A percentile compares a stretch with the other conserved stretches of the same genome.
phyloP scores from a whole-genome alignment of 352 stramenopile genomes.

The Phytophthora quininea region DNA sequence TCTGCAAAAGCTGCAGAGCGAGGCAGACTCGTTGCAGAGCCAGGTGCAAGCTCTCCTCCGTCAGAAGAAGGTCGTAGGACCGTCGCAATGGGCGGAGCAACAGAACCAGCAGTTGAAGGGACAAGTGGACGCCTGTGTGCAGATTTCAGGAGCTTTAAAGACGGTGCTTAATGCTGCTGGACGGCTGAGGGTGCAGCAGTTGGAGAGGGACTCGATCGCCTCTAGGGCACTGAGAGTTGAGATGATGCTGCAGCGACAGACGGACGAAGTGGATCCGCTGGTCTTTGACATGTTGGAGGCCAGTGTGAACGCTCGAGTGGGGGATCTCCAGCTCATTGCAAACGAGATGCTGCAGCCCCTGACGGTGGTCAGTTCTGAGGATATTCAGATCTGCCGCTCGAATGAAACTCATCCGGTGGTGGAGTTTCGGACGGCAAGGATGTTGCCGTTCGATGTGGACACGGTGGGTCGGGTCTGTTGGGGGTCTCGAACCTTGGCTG shows the following conservation, averaged over 20 bases:
- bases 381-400: slow-evolving; percentile 24
- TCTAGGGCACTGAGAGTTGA: slow-evolving; percentile 21
- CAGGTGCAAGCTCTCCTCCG: slow-evolving; percentile 7
- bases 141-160: slow-evolving; percentile 21
- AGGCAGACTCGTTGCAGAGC: slow-evolving; percentile 7
- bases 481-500: slow-evolving; percentile 16
- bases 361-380: slow-evolving; percentile 10
- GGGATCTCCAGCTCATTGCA: slow-evolving; percentile 10
- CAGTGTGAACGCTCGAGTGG: slow-evolving; percentile 17
- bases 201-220: slow-evolving; percentile 12
- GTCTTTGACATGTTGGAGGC: slow-evolving; percentile 27
- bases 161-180: slow-evolving; percentile 14
- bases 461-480: slow-evolving; percentile 24
- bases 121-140: slow-evolving; percentile 16
- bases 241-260: slow-evolving; percentile 10
- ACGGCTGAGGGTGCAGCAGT: slow-evolving; percentile 7
- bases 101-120: slow-evolving; percentile 25
- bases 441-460: slow-evolving; percentile 24
- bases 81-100: slow-evolving; percentile 3
- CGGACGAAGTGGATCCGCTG: neutral
- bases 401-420: slow-evolving; percentile 17
- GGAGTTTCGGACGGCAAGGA: slow-evolving; percentile 14
- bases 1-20: slow-evolving; percentile 22
- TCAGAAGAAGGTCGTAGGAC: neutral
- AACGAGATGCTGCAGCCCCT: slow-evolving; percentile 15